Base-by-base conservation (phyloP, 805 yeast genomes). In the Blastobotrys attinorum region DNA sequence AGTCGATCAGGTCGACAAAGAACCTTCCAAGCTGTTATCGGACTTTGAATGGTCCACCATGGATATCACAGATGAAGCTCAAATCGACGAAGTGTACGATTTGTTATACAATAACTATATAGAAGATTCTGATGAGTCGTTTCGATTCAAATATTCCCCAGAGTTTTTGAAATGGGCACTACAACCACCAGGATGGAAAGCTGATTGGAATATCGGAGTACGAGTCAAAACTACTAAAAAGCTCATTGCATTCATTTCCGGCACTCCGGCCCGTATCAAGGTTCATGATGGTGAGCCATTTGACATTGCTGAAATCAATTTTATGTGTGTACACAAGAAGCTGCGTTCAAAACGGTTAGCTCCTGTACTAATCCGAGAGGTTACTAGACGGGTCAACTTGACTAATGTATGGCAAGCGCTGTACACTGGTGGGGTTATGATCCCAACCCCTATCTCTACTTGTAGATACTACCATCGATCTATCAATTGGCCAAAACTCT, bases 391-490 rank as follows among this genome's bases (percentile, higher is more conserved):
- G 53, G 92, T 92, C 50, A 90, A 92, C 64, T 73, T 76, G 49
- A 71, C 73, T 36, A 77, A 84, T 47, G 83, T 89, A 47, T 92
- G 97, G 96, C 97, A 89, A 63, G 98, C 97, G 0, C 72, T 92
- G 47, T 87, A 86, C 64, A 90, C 98, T 7, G 95, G 90, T 0
- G 98, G 97, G 8, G 78, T 81, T 2, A 81, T 87, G 2, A 70
- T 92, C 45, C 98, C 98, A 18, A 79, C 89, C n/a, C 98, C 98
- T 0, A 76, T 90, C 3, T 70, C 95, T 10, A 79, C 86, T 2
- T 81, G 94, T 60, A 75, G 97, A 48, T 92, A 92, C 62, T 83
- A 84, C 34, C 98, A 92, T 65, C 83, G 98, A 55, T 94, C 97
- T 1, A 67, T 92, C 51, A 83, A 92, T 60, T 92, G 98, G 97